Percentiles rank a stretch among this genome's conserved stretches.
Conservation (phyloP, 2,329 filamentous ascomycete genomes). For the Colletotrichum sp. region DNA sequence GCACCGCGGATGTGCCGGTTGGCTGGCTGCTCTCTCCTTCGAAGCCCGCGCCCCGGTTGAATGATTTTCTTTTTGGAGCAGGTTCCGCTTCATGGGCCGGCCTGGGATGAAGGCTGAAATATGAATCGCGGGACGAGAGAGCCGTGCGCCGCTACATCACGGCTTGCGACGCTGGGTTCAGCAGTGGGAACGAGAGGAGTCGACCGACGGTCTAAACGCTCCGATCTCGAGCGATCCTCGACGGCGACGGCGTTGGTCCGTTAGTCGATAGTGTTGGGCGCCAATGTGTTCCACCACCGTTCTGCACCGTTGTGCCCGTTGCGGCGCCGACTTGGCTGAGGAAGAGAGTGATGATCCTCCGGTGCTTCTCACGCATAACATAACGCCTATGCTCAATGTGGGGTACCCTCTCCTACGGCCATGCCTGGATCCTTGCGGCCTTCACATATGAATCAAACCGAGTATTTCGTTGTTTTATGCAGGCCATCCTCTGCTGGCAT, state of each 20-base stretch:
- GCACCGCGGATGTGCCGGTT: conserved; percentile 22
- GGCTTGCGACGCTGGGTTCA: conserved; percentile 3
- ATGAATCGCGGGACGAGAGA: conserved; percentile 12
- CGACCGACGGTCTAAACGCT: not conserved
- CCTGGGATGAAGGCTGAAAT: conserved; percentile 1
- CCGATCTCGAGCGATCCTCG: not conserved
- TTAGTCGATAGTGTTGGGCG: not conserved
- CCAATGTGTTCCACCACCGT: not conserved
- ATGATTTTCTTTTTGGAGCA: not conserved
- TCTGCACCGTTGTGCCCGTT: not conserved
- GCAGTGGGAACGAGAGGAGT: not conserved
- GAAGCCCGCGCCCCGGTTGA: not conserved
- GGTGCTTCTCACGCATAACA: not conserved
- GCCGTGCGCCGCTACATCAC: not conserved
- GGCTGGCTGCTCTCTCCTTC: not conserved
- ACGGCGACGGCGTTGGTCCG: not conserved
- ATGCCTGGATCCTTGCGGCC: not conserved
- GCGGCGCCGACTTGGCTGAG: not conserved
- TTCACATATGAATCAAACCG: not conserved
- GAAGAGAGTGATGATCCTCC: not conserved
- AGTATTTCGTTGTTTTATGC: not conserved
- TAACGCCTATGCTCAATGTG: not conserved
- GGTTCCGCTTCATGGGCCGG: not conserved
- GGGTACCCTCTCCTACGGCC: not conserved
- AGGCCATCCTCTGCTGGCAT: not conserved